These are phyloP conservation scores for Microdochium nivale DNA, from an alignment of 2,329 filamentous ascomycete species.

Conservation along the genomic window DNA sequence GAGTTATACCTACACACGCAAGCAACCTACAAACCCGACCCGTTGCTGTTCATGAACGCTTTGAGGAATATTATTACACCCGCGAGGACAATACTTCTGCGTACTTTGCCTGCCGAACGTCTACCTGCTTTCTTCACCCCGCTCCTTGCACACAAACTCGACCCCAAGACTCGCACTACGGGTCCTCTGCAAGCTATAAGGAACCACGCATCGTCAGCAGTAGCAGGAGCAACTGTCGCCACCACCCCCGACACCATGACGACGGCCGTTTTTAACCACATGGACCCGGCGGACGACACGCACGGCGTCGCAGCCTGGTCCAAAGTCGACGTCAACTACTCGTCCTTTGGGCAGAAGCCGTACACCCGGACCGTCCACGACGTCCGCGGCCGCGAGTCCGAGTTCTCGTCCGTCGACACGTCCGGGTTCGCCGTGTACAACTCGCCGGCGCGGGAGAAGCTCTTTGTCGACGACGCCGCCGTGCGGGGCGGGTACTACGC, in stretches of 20 bases:
- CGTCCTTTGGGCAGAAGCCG: constrained; percentile 40
- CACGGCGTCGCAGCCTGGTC: constrained; percentile 46
- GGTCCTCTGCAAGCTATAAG: background rate
- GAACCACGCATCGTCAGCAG: background rate
- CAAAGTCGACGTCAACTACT: constrained; percentile 53
- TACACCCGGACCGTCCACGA: constrained; percentile 41
- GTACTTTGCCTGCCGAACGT: background rate
- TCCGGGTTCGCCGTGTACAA: constrained; percentile 49
- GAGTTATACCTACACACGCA: background rate
- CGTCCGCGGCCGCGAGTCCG: constrained; percentile 38
- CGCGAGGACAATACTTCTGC: background rate
- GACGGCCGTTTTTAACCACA: constrained; percentile 50
- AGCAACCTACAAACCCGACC: background rate
- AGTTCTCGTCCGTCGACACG: constrained; percentile 48
- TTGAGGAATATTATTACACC: background rate
- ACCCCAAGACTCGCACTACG: background rate
- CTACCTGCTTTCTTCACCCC: background rate
- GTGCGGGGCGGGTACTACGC: constrained; percentile 51
- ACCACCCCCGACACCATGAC: constrained; percentile 35
- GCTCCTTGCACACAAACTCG: background rate
- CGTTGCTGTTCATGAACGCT: background rate
- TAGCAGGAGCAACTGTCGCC: background rate
- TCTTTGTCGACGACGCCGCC: constrained; percentile 45
- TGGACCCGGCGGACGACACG: constrained; percentile 42
- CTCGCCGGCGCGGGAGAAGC: constrained; percentile 41